Base-by-base conservation (phyloP, 768 basidiomycete species). In the Xerocomellus chrysenteron region DNA sequence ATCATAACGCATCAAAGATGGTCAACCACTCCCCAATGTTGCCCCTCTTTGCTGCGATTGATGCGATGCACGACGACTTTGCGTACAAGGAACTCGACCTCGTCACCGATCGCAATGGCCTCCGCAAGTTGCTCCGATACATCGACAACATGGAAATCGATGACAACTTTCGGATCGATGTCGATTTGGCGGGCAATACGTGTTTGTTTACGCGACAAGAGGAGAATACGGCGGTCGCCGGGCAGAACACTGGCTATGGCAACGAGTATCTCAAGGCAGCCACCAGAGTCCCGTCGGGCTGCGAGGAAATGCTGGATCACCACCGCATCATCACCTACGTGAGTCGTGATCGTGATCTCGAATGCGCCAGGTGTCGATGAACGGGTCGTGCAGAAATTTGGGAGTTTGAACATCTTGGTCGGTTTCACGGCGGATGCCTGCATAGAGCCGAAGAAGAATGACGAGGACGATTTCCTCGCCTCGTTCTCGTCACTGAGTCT, bases 311-410 rank as follows among this genome's bases (percentile, higher is more conserved):
- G 47, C 74, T 80, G 1, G 84, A 80, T 0, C 86, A 90, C 60
- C 81, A 87, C 63, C 77, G 87, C 24, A 81, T 87, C 54, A 68
- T 88, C 12, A 74, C 72, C 59, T 88, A 87, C 57, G 88, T 88
- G 67, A 70, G 85, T 68, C 16, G 12, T 47, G 11, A 2, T 41
- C 32, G 17, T 33, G 21, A 39, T 16, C 14, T 45, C 4, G 50
- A 26, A 19, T 45, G 10, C 14, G 2, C 1, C 17, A 32, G 13
- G 33, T 24, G 11, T n/a, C n/a, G 43, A 56, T 24, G 30, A 41
- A 11, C 14, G 13, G 42, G 19, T 28, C 12, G 16, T 19, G 35
- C 54, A 89, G 87, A 79, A 82, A 64, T 69, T 87, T 32, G 79
- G 77, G 54, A 83, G 80, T 3, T 57, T 88, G 47, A 82, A 80